These are phyloP conservation scores for Bruguiera gymnorhiza DNA, from an alignment of 345 rosid species.

Conservation along the genomic window DNA sequence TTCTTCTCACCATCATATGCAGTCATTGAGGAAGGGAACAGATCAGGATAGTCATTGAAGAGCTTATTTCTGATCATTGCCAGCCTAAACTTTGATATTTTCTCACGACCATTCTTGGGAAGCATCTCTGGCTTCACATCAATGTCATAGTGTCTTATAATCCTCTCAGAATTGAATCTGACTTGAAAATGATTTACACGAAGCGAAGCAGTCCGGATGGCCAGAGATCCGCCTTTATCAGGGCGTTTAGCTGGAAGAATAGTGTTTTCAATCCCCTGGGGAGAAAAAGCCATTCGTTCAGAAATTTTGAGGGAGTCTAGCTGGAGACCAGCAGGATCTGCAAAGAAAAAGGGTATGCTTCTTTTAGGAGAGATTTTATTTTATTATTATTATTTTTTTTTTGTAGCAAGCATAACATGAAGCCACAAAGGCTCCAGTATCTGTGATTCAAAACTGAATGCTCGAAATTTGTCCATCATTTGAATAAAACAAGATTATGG, in stretches of 20 bases:
- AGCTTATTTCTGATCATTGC: slow-evolving; percentile 53
- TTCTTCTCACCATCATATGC: slow-evolving; percentile 86
- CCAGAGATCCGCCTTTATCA: slow-evolving; percentile 55
- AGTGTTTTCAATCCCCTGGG: slow-evolving; percentile 1
- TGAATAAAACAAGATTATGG: too few relatives aligned
- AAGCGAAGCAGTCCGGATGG: slow-evolving; percentile 39
- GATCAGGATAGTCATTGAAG: slow-evolving; percentile 36
- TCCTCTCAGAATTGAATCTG: slow-evolving; percentile 40
- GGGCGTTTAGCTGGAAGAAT: slow-evolving; percentile 51
- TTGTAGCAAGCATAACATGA: neutral
- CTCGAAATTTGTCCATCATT: too few relatives aligned
- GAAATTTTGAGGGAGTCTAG: slow-evolving; percentile 19
- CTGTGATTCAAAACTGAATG: neutral
- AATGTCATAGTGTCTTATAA: slow-evolving; percentile 62
- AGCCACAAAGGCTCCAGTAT: neutral
- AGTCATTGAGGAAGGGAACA: slow-evolving; percentile 57
- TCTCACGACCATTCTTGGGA: slow-evolving; percentile 26
- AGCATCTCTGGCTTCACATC: slow-evolving; percentile 44
- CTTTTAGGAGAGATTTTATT: neutral
- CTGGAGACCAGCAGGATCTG: slow-evolving; percentile 13
- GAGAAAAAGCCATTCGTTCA: slow-evolving; percentile 16
- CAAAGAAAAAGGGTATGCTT: neutral
- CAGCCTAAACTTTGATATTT: slow-evolving; percentile 42
- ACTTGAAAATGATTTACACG: slow-evolving; percentile 65
- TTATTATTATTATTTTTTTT: too few relatives aligned